phyloP scores from a whole-genome alignment of 2,329 filamentous ascomycete species.

The Clonostachys sp. region DNA sequence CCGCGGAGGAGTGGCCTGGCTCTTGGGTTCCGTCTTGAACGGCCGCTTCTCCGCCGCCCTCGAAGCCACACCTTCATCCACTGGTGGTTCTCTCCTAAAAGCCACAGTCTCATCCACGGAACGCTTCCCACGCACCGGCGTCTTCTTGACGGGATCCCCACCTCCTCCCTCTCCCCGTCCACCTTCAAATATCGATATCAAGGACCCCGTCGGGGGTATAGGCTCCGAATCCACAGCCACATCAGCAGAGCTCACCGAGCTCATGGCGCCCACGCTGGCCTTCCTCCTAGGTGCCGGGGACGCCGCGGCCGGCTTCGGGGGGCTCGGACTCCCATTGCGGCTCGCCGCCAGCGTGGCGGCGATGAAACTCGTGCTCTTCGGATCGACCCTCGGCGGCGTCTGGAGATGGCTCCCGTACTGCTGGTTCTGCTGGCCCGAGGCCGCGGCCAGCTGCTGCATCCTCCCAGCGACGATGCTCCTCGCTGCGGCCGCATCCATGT shows the following conservation, averaged over 20 bases:
- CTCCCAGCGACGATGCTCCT: constrained; percentile 9
- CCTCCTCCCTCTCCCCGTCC: constrained; percentile 11
- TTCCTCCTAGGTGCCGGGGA: constrained; percentile 13
- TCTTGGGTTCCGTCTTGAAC: too few species aligned
- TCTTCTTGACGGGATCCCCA: constrained; percentile 27
- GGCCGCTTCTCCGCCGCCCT: too few species aligned
- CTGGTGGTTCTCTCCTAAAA: too few species aligned
- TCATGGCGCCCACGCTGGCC: constrained; percentile 19
- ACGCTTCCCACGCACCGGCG: constrained; percentile 6
- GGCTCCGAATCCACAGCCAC: constrained; percentile 41
- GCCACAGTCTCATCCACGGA: too few species aligned
- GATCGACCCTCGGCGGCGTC: constrained; percentile 17
- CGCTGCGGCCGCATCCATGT: constrained; percentile 9
- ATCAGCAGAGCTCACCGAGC: constrained; percentile 14
- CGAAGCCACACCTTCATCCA: too few species aligned
- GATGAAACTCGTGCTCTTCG: constrained; percentile 50
- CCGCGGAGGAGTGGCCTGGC: too few species aligned
- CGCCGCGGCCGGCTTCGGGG: constrained; percentile 9
- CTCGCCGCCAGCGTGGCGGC: constrained; percentile 56
- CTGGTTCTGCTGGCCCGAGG: constrained; percentile 1
- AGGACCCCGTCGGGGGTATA: constrained; percentile 57
- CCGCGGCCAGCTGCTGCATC: constrained; percentile 15
- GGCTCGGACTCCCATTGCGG: constrained; percentile 36
- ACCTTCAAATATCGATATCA: constrained; percentile 67
- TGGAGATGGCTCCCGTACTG: background rate